Evolutionary conservation across 139 green algal species (phyloP).

Genomic region (Closterium sp.): DNA sequence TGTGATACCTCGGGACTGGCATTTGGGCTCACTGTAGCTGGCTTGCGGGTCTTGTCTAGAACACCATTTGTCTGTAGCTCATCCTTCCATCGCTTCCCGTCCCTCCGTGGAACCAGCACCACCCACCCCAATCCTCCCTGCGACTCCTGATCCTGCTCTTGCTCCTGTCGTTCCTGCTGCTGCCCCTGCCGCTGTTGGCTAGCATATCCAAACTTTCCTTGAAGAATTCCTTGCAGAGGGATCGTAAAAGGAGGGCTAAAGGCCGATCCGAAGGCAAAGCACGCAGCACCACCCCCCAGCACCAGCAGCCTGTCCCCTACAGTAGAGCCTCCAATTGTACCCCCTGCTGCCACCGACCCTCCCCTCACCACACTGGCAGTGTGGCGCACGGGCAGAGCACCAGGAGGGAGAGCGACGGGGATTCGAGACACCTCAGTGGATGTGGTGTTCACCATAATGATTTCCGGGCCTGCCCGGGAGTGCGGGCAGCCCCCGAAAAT

Average conservation of each 20-base stretch:
- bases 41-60: not conserved
- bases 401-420: constrained; percentile 1
- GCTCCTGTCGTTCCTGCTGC: not conserved
- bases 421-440: constrained; percentile 3
- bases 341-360: too few relatives aligned
- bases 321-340: too few relatives aligned
- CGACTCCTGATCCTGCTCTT: not conserved
- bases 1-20: not conserved
- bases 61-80: not conserved
- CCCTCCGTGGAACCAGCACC: constrained; percentile 4
- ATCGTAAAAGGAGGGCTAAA: constrained; percentile 10
- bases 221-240: not conserved
- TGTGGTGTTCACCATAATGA: constrained; percentile 18
- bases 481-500: constrained; percentile 35
- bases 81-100: constrained; percentile 27
- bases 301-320: not conserved
- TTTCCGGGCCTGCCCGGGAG: not conserved
- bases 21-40: not conserved
- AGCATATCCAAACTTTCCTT: not conserved
- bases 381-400: constrained; percentile 21
- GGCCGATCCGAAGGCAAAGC: constrained; percentile 37
- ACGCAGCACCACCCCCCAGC: constrained; percentile 17
- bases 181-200: not conserved
- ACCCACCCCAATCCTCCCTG: not conserved
- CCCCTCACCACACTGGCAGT: constrained; percentile 18